A percentile compares a stretch with the other conserved stretches of the same genome.
Conservation (phyloP, 768 basidiomycete genomes). For the Neoboletus brunneissimus region DNA sequence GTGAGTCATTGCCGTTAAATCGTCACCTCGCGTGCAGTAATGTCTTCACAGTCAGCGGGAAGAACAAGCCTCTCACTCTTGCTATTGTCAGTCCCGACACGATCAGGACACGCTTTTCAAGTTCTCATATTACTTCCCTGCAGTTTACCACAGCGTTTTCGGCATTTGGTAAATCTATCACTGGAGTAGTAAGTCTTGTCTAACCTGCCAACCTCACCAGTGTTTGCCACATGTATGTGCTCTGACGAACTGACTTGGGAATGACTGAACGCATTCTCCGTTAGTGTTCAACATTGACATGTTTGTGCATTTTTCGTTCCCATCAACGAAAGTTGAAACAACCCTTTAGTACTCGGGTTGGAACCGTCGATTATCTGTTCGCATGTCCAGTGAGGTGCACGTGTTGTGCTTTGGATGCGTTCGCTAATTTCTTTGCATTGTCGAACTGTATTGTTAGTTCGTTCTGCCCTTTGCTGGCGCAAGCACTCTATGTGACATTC, state of each 20-base stretch:
- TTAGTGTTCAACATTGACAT: background rate
- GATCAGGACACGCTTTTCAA: background rate
- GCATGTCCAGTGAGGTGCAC: background rate
- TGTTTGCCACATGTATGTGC: constrained; percentile 5
- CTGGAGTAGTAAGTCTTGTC: background rate
- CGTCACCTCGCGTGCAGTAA: background rate
- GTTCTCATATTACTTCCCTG: background rate
- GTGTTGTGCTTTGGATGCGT: background rate
- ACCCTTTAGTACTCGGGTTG: background rate
- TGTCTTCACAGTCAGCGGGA: constrained; percentile 12
- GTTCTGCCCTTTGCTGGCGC: too few relatives aligned
- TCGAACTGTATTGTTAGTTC: background rate
- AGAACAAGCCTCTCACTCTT: constrained; percentile 11
- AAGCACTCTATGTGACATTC: too few relatives aligned
- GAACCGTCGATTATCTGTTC: background rate
- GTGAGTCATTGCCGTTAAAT: background rate
- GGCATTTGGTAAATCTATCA: constrained; percentile 1
- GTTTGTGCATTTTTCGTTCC: background rate
- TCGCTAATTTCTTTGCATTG: background rate
- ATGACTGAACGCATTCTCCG: background rate
- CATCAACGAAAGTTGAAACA: background rate
- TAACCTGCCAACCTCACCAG: constrained; percentile 2
- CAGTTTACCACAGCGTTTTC: background rate
- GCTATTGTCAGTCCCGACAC: constrained; percentile 5
- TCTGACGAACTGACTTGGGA: background rate